These are phyloP conservation scores for Neurospora africana DNA, from an alignment of 495 filamentous ascomycete genomes.

Conservation along the genomic window DNA sequence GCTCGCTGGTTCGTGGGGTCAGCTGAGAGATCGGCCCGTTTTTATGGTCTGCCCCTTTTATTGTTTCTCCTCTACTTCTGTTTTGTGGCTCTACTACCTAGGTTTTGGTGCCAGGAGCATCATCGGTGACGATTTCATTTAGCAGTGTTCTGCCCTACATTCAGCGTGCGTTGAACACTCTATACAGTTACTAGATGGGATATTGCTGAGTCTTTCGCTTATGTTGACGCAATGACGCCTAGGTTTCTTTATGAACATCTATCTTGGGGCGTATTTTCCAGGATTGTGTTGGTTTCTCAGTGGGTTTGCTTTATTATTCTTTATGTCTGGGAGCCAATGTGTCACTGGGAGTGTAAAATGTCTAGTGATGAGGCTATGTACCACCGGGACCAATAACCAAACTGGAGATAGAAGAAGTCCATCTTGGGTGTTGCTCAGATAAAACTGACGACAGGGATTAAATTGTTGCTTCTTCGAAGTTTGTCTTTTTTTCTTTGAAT, in stretches of 20 bases:
- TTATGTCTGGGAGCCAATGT: not conserved
- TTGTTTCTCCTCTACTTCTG: not conserved
- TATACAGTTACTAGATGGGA: not conserved
- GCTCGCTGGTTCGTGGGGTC: constrained; percentile 1
- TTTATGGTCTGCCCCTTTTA: too few relatives aligned
- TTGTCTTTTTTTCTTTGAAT: not conserved
- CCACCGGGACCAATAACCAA: not conserved
- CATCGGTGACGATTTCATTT: not conserved
- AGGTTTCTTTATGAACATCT: not conserved
- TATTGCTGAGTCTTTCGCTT: not conserved
- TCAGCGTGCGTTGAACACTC: not conserved
- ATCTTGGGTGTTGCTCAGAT: not conserved
- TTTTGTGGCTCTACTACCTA: not conserved
- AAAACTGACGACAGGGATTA: not conserved
- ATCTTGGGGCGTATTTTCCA: not conserved
- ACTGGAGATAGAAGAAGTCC: not conserved
- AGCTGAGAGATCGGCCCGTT: not conserved
- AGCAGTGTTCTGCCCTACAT: not conserved
- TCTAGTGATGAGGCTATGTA: not conserved
- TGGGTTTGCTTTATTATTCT: not conserved
- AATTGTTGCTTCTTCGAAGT: not conserved
- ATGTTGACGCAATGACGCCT: not conserved
- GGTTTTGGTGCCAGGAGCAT: not conserved
- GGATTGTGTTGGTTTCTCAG: not conserved
- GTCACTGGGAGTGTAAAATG: not conserved